phyloP scores from a whole-genome alignment of 495 filamentous ascomycete species.

The Articulospora tetracladia region DNA sequence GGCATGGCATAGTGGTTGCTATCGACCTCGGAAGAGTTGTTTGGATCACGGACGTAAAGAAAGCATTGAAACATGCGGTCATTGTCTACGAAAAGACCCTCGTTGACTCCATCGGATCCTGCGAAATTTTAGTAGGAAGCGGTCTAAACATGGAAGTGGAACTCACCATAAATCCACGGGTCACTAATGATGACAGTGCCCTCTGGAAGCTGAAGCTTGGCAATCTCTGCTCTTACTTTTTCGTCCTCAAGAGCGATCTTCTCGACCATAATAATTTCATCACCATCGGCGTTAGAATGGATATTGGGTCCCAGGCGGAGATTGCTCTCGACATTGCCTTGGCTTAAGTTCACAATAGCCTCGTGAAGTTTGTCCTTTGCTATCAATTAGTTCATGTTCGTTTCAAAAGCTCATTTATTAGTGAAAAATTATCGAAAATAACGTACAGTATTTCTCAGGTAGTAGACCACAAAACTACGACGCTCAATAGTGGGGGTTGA shows the following conservation, averaged over 20 bases:
- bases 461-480: slow-evolving; percentile 56
- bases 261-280: slow-evolving; percentile 59
- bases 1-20: slow-evolving; percentile 80
- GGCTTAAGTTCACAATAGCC: slow-evolving; percentile 54
- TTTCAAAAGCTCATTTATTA: not conserved
- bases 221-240: slow-evolving; percentile 56
- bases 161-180: slow-evolving; percentile 68
- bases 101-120: slow-evolving; percentile 59
- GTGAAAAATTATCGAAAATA: not conserved
- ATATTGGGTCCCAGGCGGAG: slow-evolving; percentile 50
- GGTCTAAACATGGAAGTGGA: not conserved
- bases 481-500: slow-evolving; percentile 44
- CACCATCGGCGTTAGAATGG: slow-evolving; percentile 54
- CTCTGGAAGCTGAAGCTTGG: slow-evolving; percentile 60
- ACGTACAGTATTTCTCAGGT: slow-evolving; percentile 57
- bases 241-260: slow-evolving; percentile 51
- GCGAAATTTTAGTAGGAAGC: not conserved
- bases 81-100: slow-evolving; percentile 48
- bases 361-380: slow-evolving; percentile 64
- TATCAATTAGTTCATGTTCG: not conserved
- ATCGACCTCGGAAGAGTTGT: slow-evolving; percentile 51
- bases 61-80: slow-evolving; percentile 62
- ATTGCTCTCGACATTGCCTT: slow-evolving; percentile 52
- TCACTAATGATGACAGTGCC: slow-evolving; percentile 58
- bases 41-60: slow-evolving; percentile 59